Evolutionary conservation across 2,329 filamentous ascomycete genomes (phyloP), one percentile per base, ranked within the genome.

Genomic region (Ascochyta rabiei): DNA sequence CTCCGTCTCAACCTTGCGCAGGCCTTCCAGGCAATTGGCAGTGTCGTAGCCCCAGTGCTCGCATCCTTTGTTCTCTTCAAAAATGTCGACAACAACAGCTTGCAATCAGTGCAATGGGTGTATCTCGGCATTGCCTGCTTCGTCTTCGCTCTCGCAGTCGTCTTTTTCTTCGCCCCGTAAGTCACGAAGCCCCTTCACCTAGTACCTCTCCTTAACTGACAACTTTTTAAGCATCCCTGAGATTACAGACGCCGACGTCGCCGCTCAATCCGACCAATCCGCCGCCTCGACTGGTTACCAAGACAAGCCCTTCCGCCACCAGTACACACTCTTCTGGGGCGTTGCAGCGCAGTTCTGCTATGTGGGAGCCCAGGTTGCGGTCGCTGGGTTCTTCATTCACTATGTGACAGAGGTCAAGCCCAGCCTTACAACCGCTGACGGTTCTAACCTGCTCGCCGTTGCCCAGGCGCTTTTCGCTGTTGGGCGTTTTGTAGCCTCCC

Each of bases 121-220:
- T 87, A 87, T 54, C 79, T 86, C 2, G 84, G 82, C 7, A 86
- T 87, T 53, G 79, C 82, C 2, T 75, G 86, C 10, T 85, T 86
- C 60, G 84, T 82, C n/a, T 76, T 85, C 33, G 70, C 82, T 2
- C 74, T 87, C 5, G 84, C 84, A 2, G 75, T 86, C 3, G 77
- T 77, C 3, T 86, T 85, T 66, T 84, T 82, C 65, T 86, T 86
- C 58, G 71, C 86, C 0, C 83, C 83, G 2, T 55, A 46, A 49
- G 52, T 31, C 13, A 1, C n/a, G 31, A 87, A 50, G 21, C 15
- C 6, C 9, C 21, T 4, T 12, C 1, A 15, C 2, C 6, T 13
- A 5, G 4, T 26, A 13, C 16, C 4, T 16, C 7, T 16, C 13
- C 3, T 16, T 7, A 18, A 39, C 7, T 19, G 18, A 37, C 51